Conservation (phyloP, 345 rosid genomes). For the Euphorbia lathyris region DNA sequence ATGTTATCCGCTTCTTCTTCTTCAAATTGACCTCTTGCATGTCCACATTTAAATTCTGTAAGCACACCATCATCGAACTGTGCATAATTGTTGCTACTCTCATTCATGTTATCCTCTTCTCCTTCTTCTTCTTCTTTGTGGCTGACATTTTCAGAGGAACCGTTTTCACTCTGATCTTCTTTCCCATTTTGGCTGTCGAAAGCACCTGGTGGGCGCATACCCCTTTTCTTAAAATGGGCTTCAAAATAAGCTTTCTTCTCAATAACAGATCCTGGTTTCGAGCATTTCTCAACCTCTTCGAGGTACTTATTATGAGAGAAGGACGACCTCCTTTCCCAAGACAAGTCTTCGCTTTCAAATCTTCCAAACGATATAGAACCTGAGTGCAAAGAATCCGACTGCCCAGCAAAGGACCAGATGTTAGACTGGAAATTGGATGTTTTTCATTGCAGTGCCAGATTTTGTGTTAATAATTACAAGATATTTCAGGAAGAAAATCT, state of each 20-base stretch:
- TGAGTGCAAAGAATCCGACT: slow-evolving; percentile 68
- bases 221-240: slow-evolving; percentile 84
- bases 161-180: slow-evolving; percentile 33
- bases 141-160: slow-evolving; percentile 19
- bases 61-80: slow-evolving; percentile 27
- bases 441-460: neutral
- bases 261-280: slow-evolving; percentile 76
- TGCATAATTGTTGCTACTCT: slow-evolving; percentile 22
- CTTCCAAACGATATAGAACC: slow-evolving; percentile 93
- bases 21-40: slow-evolving; percentile 22
- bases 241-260: slow-evolving; percentile 86
- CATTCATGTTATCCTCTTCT: slow-evolving; percentile 28
- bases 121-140: slow-evolving; percentile 29
- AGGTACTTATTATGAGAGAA: slow-evolving; percentile 88
- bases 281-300: slow-evolving; percentile 86
- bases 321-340: slow-evolving; percentile 87
- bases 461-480: too few species aligned
- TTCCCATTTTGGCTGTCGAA: slow-evolving; percentile 39
- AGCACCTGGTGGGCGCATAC: slow-evolving; percentile 43
- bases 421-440: neutral
- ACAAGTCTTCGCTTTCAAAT: slow-evolving; percentile 70
- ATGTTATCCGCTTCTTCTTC: slow-evolving; percentile 26
- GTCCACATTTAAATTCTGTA: slow-evolving; percentile 22
- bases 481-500: neutral
- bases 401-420: slow-evolving; percentile 20